Evolutionary conservation across 1,284 basidiomycete genomes (phyloP).

Genomic region (Xerocomus nothofagi): DNA sequence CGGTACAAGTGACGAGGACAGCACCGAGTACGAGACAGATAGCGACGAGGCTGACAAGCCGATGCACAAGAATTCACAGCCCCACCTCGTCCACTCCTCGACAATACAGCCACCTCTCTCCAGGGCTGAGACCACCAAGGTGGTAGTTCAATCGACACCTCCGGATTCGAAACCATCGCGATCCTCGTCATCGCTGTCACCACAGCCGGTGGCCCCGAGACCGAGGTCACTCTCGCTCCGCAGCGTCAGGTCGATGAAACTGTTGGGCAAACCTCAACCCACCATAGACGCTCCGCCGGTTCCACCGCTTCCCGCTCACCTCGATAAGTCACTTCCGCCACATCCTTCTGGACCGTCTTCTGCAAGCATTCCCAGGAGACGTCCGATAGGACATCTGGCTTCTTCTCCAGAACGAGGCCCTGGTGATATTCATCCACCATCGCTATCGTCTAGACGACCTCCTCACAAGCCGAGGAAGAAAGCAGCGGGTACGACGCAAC

Average conservation of each 20-base stretch:
- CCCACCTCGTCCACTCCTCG: neutral
- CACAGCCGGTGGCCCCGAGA: slow-evolving; percentile 20
- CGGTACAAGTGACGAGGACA: slow-evolving; percentile 47
- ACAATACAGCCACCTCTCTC: slow-evolving; percentile 2
- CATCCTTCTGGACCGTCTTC: slow-evolving; percentile 18
- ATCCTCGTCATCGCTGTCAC: slow-evolving; percentile 11
- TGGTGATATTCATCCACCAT: neutral
- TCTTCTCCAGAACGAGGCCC: neutral
- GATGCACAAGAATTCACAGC: slow-evolving; percentile 31
- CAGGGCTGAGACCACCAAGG: slow-evolving; percentile 3
- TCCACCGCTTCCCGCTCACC: slow-evolving; percentile 40
- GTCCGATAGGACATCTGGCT: slow-evolving; percentile 11
- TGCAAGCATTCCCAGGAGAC: slow-evolving; percentile 1
- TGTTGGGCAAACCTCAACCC: slow-evolving; percentile 10
- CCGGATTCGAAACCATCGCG: slow-evolving; percentile 4
- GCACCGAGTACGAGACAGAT: slow-evolving; percentile 42
- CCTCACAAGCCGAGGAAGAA: slow-evolving; percentile 39
- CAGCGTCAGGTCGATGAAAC: slow-evolving; percentile 43
- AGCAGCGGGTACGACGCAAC: slow-evolving; percentile 50
- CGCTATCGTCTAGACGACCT: slow-evolving; percentile 5
- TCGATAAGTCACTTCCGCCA: slow-evolving; percentile 33
- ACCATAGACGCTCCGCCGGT: slow-evolving; percentile 36
- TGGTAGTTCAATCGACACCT: slow-evolving; percentile 1
- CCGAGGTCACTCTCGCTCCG: slow-evolving; percentile 47
- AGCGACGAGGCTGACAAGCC: slow-evolving; percentile 32